Conservation (phyloP, 352 stramenopile species). For the Globisporangium nagaii region DNA sequence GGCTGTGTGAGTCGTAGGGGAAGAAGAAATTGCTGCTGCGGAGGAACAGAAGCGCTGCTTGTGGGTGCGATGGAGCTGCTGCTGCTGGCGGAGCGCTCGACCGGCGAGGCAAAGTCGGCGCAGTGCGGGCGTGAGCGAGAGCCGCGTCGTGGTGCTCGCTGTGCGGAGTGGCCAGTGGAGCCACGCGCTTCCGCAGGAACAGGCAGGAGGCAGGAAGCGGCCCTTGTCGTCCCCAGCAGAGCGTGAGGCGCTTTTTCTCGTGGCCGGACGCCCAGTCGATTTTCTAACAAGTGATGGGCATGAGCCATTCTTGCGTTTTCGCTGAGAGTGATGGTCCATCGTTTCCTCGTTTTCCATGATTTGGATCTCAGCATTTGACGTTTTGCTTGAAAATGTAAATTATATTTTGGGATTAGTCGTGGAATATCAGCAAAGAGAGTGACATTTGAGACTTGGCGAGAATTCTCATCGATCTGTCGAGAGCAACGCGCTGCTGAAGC, state of each 20-base stretch:
- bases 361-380: not conserved
- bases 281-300: not conserved
- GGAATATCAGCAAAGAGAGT: no score
- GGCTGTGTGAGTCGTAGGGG: no score
- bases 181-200: not conserved
- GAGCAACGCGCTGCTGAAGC: no score
- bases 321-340: not conserved
- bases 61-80: no score
- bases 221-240: not conserved
- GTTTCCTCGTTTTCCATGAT: no score
- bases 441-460: no score
- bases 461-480: no score
- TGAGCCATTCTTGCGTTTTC: not conserved
- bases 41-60: no score
- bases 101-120: not conserved
- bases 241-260: constrained; percentile 2
- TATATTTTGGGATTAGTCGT: no score
- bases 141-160: not conserved
- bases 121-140: not conserved
- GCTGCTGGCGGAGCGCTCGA: not conserved
- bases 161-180: not conserved
- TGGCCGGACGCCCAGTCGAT: not conserved
- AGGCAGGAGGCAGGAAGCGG: no score
- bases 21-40: no score
- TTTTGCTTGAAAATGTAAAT: no score